phyloP scores from a whole-genome alignment of 805 yeast species.

The Candida railenensis region DNA sequence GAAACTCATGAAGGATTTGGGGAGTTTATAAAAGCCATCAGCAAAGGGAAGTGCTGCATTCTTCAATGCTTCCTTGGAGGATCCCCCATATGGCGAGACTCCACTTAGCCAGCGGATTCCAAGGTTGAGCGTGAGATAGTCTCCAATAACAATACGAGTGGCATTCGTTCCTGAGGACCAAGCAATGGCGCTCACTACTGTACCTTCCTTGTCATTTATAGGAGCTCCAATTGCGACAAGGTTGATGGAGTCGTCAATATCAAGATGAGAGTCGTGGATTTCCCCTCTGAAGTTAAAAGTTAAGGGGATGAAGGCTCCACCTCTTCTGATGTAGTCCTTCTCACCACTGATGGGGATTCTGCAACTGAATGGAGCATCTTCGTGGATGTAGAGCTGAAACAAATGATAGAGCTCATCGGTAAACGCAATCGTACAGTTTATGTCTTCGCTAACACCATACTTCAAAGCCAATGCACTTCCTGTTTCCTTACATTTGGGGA shows the following conservation, averaged over 20 bases:
- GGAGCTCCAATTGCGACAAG: conserved; percentile 27
- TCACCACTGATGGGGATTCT: conserved; percentile 52
- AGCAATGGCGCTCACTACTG: conserved; percentile 55
- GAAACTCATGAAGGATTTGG: conserved; percentile 10
- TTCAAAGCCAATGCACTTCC: conserved; percentile 55
- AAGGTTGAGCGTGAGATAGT: conserved; percentile 53
- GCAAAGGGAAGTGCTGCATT: conserved; percentile 28
- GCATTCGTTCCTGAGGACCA: conserved; percentile 63
- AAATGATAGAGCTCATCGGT: conserved; percentile 68
- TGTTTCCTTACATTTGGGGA: conserved; percentile 67
- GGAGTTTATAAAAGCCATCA: conserved; percentile 42
- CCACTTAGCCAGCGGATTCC: conserved; percentile 57
- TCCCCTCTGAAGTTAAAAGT: conserved; percentile 65
- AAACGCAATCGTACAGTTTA: conserved; percentile 60
- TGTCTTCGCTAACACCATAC: conserved; percentile 51
- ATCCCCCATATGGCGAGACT: conserved; percentile 14
- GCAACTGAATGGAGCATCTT: conserved; percentile 75
- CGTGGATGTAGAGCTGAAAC: conserved; percentile 73
- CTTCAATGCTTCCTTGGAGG: conserved; percentile 13
- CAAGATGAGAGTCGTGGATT: conserved; percentile 65
- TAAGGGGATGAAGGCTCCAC: conserved; percentile 55
- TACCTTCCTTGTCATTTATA: conserved; percentile 22
- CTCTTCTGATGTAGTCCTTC: conserved; percentile 39
- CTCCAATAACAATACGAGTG: conserved; percentile 66
- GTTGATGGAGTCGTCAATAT: conserved; percentile 59